Base-by-base conservation (phyloP, 257 asterid species). In the Przewalskia tangutica region DNA sequence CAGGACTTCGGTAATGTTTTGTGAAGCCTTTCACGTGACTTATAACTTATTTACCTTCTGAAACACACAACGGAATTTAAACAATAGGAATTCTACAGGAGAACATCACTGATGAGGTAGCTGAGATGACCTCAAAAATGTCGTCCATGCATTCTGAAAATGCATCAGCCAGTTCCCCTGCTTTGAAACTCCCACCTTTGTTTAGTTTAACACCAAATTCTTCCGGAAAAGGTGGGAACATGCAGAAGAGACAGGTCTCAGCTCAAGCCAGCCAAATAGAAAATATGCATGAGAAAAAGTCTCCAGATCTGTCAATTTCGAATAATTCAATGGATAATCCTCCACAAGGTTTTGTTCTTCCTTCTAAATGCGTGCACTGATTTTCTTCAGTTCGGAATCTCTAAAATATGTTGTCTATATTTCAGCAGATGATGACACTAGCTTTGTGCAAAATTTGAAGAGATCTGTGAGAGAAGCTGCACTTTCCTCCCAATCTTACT, bases 391-490 rank as follows among this genome's bases (percentile, higher is more conserved):
- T 79, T 54, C 46, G 77, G 75, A 48, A 75, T 73, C 84, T 67
- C 46, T 50, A 10, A 68, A 36, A 55, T 50, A 66, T 85, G 23
- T 75, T 50, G 62, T 70, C 55, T 42, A 27, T 71, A 34, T 81
- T 75, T 86, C 81, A 86, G 91, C 95, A 94, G 98, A 92, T 84
- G 91, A 89, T 53, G 95, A 89, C 85, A 66, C 76, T 66, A 38
- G 83, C 87, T 93, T 85, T 82, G 91, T 93, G 63, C 97, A 92
- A 87, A 91, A 94, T 82, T 85, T 95, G 90, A 94, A 90, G 91
- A 91, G 95, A 90, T 91, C 98, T 62, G 98, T 95, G 77, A 89
- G 99, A 88, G 97, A 91, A 91, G 98, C 99, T 87, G 99, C 97
- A 79, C 96, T 94, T 84, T 84, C 89, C 77, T 89, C 91, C 78